Evolutionary conservation across 768 basidiomycete genomes (phyloP).

Genomic region (Boletus coccyginus): DNA sequence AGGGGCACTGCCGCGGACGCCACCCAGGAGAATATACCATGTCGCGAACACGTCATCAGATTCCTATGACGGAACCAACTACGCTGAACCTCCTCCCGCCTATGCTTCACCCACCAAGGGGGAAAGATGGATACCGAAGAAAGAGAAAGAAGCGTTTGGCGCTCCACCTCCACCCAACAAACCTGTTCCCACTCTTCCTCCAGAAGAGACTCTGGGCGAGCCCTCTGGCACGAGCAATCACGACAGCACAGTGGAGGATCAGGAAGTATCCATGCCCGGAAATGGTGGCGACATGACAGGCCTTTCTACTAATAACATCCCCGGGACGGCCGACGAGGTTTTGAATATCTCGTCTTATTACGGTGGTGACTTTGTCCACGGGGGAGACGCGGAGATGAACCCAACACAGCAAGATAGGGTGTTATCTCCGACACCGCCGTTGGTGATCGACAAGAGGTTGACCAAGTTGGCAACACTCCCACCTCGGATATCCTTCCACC

Average conservation of each 20-base stretch:
- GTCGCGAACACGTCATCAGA: constrained; percentile 39
- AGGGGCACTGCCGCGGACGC: constrained; percentile 27
- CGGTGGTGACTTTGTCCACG: constrained; percentile 1
- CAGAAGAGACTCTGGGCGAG: not conserved
- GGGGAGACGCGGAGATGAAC: constrained; percentile 7
- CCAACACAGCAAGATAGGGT: constrained; percentile 3
- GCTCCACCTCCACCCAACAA: constrained; percentile 13
- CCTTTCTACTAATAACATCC: constrained; percentile 11
- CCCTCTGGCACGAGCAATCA: constrained; percentile 4
- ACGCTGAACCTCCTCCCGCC: constrained; percentile 46
- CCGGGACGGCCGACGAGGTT: constrained; percentile 24
- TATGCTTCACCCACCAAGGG: constrained; percentile 32
- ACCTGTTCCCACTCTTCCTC: constrained; percentile 19
- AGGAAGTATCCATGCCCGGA: not conserved
- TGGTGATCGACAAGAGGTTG: constrained; percentile 30
- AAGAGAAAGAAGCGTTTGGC: constrained; percentile 18
- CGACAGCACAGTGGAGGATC: constrained; percentile 1
- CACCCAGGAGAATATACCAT: constrained; percentile 41
- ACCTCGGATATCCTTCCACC: constrained; percentile 56
- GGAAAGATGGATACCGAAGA: constrained; percentile 1
- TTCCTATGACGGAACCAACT: constrained; percentile 15
- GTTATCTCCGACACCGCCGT: constrained; percentile 27
- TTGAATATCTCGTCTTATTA: constrained; percentile 29
- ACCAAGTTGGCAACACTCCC: constrained; percentile 30
- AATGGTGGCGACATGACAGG: not conserved